Evolutionary conservation across 2,329 filamentous ascomycete species (phyloP).

Genomic region (Apiospora aurea): DNA sequence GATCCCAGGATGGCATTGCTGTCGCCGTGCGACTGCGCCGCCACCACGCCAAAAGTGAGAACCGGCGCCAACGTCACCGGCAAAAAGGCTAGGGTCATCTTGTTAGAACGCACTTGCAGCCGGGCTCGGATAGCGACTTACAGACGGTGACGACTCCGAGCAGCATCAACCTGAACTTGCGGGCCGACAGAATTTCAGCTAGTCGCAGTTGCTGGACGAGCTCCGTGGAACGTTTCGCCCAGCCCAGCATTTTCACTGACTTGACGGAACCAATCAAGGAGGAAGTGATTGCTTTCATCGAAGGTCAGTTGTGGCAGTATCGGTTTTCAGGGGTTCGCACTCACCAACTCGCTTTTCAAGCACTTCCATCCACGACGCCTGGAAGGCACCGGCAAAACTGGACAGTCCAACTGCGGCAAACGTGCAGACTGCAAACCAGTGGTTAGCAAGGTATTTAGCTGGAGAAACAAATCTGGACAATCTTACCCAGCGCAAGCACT

Average conservation of each 20-base stretch:
- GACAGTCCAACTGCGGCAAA: constrained; percentile 13
- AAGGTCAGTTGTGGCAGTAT: neutral
- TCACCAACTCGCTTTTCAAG: constrained; percentile 27
- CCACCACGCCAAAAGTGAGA: constrained; percentile 25
- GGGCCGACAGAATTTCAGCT: constrained; percentile 24
- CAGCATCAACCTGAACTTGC: constrained; percentile 27
- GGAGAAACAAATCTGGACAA: too few relatives aligned
- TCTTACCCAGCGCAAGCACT: constrained; percentile 26
- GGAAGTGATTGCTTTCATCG: constrained; percentile 23
- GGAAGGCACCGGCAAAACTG: constrained; percentile 26
- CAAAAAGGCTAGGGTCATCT: constrained; percentile 18
- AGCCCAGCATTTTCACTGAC: constrained; percentile 29
- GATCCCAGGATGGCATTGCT: constrained; percentile 1
- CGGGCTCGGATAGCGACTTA: neutral
- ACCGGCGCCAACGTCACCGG: constrained; percentile 25
- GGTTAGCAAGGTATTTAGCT: neutral
- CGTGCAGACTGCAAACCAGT: neutral
- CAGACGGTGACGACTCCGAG: constrained; percentile 25
- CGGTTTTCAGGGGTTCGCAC: neutral
- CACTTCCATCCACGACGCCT: constrained; percentile 26
- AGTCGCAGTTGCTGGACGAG: constrained; percentile 25
- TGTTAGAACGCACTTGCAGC: neutral
- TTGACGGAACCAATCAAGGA: constrained; percentile 27
- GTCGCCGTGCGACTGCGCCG: constrained; percentile 3
- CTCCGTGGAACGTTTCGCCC: constrained; percentile 19